Base-by-base conservation (phyloP, 441 rosid genomes). In the Corymbia calophylla region DNA sequence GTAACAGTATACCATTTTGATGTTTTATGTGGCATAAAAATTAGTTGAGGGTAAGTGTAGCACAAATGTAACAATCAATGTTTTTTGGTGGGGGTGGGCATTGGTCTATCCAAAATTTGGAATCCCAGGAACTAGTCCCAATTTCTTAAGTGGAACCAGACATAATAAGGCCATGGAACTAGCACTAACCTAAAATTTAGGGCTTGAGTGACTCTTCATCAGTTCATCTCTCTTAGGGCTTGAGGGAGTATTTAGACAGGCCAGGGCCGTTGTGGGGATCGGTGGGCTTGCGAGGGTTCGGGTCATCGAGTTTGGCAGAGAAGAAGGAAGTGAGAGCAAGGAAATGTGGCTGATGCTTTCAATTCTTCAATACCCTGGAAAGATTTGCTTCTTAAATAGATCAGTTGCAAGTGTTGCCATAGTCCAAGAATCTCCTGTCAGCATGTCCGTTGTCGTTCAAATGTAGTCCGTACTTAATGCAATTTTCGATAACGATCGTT, bases 181-280 rank as follows among this genome's bases (percentile, higher is more conserved):
- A 1, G 68, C 68, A 31, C 32, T 29, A 6, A 62, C 29, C 13
- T 1, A 13, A 62, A 12, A 62, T 29, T 62, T 62, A 29, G 32
- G 68, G 32, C 32, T 62, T 13, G 8, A 29, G 68, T 13, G 32
- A 29, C 2, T 62, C n/a, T 13, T 13, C 18, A 12, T 62, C 18
- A 6, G n/a, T 62, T 29, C 32, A 27, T 62, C 68, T 12, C n/a
- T 6, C n/a, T 25, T 1, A 2, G 3, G n/a, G n/a, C n/a, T n/a
- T n/a, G n/a, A 29, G 18, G n/a, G 32, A 62, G 32, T 29, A 13
- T 13, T 3, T 13, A 17, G 68, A 17, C 1, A 62, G 17, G 68
- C 18, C 12, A 4, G 32, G 0, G 9, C 2, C 1, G 1, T 29
- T 2, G 1, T 62, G 17, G 1, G 17, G 68, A 62, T 29, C 4